These are phyloP conservation scores for Hylodesmum podocarpum DNA, from an alignment of 306 rosid genomes.

Conservation along the genomic window DNA sequence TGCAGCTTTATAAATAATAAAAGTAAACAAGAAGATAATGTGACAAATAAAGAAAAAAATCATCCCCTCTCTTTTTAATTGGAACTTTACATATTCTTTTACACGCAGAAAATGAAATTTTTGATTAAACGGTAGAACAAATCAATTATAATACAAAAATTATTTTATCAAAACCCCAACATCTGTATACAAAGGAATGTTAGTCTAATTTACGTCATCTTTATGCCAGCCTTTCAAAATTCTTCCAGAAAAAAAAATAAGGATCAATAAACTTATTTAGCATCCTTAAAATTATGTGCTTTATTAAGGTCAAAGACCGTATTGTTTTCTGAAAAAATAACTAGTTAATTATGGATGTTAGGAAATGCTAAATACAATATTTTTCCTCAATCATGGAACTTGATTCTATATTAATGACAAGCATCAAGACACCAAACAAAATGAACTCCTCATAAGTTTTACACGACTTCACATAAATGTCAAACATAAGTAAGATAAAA, in stretches of 20 bases:
- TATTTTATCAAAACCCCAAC: too few species aligned
- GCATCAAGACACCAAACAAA: conserved; percentile 53
- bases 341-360: conserved; percentile 57
- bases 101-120: too few species aligned
- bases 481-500: conserved; percentile 19
- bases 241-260: conserved; percentile 75
- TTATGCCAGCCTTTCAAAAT: conserved; percentile 96
- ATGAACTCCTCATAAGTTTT: conserved; percentile 63
- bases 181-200: too few species aligned
- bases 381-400: conserved; percentile 98
- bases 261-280: conserved; percentile 42
- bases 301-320: conserved; percentile 39
- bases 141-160: too few species aligned
- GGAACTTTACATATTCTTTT: too few species aligned
- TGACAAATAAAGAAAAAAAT: too few species aligned
- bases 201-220: conserved; percentile 93
- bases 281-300: conserved; percentile 29
- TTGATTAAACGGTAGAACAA: too few species aligned
- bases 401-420: conserved; percentile 73
- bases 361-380: conserved; percentile 89
- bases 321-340: conserved; percentile 59
- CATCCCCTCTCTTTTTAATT: too few species aligned
- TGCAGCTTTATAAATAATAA: too few species aligned
- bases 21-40: too few species aligned
- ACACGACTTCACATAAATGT: conserved; percentile 44